Evolutionary conservation across 208 protist species (phyloP), one percentile per base, ranked within the genome.

Genomic region (Acanthamoeba healyi): DNA sequence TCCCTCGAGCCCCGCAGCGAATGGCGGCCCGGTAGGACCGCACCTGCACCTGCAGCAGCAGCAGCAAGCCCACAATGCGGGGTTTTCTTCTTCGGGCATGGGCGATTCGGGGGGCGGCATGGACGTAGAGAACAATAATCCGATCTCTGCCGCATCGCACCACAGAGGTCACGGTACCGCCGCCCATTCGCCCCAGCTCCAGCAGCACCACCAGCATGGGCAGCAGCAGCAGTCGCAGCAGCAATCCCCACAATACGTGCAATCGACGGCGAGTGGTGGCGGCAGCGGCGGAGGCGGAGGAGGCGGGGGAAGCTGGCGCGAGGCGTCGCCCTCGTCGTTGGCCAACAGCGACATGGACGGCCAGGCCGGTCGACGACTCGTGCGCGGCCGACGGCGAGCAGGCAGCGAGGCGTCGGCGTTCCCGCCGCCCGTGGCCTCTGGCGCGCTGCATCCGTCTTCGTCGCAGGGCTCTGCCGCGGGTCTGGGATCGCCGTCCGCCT

Each of bases 361-460:
- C 54, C 54, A 61, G 54, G 54, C 29, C 24, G 63, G 63, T 3
- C 63, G 63, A 12, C 63, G 63, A 29, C 24, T 72, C 7, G 63
- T 72, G 29, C 63, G 63, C 32, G 63, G 63, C 24, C 63, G 63
- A 14, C 7, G 63, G 7, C 63, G 63, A 1, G 63, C 63, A 2
- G 63, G 63, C 63, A 72, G 63, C 63, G 63, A 72, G n/a, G 63
- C 63, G n/a, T 72, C 63, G 29, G 63, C 63, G n/a, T 72, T 72
- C 32, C 63, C 63, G 7, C 63, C 63, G 29, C 63, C 63, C 63
- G 63, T 38, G 12, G n/a, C 29, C 7, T 4, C 29, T 2, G 63
- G 24, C 38, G 24, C n/a, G 1, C 4, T 4, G n/a, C 63, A 72
- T 26, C 63, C 63, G 7, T 72, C 63, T 2, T 36, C 7, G 63